A percentile compares a stretch with the other conserved stretches of the same genome.
Conservation (phyloP, 1,284 basidiomycete species). For the Gymnopus androsaceus region DNA sequence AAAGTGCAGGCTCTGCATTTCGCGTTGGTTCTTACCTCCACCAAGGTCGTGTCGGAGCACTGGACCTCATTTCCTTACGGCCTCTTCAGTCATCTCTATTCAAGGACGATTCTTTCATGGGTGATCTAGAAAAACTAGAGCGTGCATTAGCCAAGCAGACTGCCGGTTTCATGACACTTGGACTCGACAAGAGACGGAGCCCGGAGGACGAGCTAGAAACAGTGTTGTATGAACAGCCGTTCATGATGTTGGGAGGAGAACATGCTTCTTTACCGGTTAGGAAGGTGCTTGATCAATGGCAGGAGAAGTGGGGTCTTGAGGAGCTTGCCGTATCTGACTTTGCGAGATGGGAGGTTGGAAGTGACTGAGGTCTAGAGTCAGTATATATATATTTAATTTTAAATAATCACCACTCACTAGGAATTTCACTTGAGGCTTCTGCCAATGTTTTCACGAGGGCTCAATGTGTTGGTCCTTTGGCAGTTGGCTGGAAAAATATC, state of each 20-base stretch:
- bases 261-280: constrained; percentile 58
- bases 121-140: constrained; percentile 67
- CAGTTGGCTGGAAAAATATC: no score
- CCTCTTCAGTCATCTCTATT: constrained; percentile 47
- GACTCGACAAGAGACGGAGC: constrained; percentile 41
- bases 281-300: constrained; percentile 72
- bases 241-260: constrained; percentile 71
- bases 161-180: constrained; percentile 80
- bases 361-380: not conserved
- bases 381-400: no score
- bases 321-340: constrained; percentile 62
- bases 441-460: no score
- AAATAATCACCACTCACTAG: no score
- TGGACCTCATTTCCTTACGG: constrained; percentile 66
- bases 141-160: constrained; percentile 84
- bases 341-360: constrained; percentile 66
- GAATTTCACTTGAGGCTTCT: no score
- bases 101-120: constrained; percentile 43
- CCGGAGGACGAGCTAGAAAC: constrained; percentile 51
- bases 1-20: constrained; percentile 44
- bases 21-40: constrained; percentile 84
- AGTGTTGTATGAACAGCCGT: constrained; percentile 79
- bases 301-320: constrained; percentile 51
- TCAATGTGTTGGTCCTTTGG: no score
- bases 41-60: constrained; percentile 72